Evolutionary conservation across 208 protist species (phyloP).

Genomic region (Kentomonas sorsogonicus): DNA sequence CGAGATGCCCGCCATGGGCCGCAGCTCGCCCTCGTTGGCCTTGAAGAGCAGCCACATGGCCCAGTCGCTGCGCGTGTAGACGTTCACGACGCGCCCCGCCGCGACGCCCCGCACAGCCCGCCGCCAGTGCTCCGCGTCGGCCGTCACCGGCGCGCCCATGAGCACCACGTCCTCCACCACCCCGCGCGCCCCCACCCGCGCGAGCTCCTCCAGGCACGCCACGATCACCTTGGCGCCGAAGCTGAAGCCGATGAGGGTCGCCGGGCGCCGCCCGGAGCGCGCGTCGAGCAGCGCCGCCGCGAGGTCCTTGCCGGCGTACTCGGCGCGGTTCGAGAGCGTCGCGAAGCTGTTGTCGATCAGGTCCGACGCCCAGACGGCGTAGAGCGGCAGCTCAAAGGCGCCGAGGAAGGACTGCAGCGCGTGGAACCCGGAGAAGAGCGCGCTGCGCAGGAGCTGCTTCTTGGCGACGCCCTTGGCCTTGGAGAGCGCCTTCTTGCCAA

Average conservation of each 20-base stretch:
- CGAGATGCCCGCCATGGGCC: slow-evolving; percentile 71
- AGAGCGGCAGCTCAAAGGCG: slow-evolving; percentile 64
- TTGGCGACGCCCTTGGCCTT: slow-evolving; percentile 38
- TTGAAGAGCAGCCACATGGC: slow-evolving; percentile 79
- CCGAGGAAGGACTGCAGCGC: slow-evolving; percentile 65
- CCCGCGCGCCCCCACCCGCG: slow-evolving; percentile 38
- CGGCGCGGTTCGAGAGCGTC: slow-evolving; percentile 61
- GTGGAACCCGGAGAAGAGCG: slow-evolving; percentile 59
- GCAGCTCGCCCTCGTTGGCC: slow-evolving; percentile 54
- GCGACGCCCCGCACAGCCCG: too few relatives aligned
- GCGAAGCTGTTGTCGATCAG: slow-evolving; percentile 86
- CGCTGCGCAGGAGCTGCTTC: slow-evolving; percentile 42
- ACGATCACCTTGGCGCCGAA: slow-evolving; percentile 80
- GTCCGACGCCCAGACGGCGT: slow-evolving; percentile 66
- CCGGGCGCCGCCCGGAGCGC: slow-evolving; percentile 65
- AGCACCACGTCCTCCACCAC: slow-evolving; percentile 87
- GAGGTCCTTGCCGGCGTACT: slow-evolving; percentile 72
- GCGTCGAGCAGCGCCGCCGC: slow-evolving; percentile 58
- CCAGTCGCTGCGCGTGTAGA: slow-evolving; percentile 82
- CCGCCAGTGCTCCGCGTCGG: slow-evolving; percentile 59
- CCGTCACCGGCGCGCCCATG: slow-evolving; percentile 56
- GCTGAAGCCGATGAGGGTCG: slow-evolving; percentile 84
- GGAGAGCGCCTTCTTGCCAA: slow-evolving; percentile 28
- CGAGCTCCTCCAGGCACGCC: slow-evolving; percentile 71
- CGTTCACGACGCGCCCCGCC: slow-evolving; percentile 83